A percentile compares a stretch with the other conserved stretches of the same genome.
These are phyloP conservation scores for Sporothrix schenckii DNA, from an alignment of 2,329 filamentous ascomycete species.

Conservation along the genomic window DNA sequence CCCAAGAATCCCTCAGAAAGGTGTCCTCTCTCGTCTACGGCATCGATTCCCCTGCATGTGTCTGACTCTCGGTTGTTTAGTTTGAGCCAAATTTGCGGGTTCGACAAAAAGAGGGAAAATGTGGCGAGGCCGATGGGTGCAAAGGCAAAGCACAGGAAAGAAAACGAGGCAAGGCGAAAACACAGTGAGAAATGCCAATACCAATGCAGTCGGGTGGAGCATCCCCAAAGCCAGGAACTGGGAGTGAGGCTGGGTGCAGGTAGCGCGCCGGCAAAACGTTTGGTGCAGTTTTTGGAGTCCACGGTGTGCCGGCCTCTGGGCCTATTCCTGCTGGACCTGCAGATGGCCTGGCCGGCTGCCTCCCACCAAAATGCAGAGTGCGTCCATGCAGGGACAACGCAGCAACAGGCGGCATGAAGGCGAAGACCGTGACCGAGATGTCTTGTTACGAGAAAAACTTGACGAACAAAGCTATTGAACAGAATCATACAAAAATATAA, in stretches of 20 bases:
- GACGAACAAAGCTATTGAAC: neutral
- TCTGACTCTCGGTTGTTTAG: neutral
- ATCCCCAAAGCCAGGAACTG: neutral
- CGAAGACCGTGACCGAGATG: conserved; percentile 9
- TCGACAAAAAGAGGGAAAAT: neutral
- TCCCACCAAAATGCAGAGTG: neutral
- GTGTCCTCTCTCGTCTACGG: neutral
- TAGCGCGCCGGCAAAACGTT: neutral
- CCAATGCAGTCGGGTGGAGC: conserved; percentile 21
- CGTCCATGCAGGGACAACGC: conserved; percentile 22
- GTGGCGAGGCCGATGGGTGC: neutral
- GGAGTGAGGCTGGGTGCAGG: conserved; percentile 30
- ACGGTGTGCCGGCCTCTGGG: neutral
- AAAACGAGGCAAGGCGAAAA: neutral
- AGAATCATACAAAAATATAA: neutral
- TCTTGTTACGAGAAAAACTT: no score
- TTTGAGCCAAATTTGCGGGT: neutral
- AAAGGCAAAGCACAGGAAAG: neutral
- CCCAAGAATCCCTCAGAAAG: no score
- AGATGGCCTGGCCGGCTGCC: conserved; percentile 7
- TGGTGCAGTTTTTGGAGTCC: neutral
- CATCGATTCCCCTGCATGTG: conserved; percentile 4
- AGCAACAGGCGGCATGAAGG: conserved; percentile 10
- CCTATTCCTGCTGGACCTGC: conserved; percentile 9
- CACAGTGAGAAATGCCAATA: no score